Conservation (phyloP, 2,329 filamentous ascomycete genomes). For the Coniochaeta ligniaria region DNA sequence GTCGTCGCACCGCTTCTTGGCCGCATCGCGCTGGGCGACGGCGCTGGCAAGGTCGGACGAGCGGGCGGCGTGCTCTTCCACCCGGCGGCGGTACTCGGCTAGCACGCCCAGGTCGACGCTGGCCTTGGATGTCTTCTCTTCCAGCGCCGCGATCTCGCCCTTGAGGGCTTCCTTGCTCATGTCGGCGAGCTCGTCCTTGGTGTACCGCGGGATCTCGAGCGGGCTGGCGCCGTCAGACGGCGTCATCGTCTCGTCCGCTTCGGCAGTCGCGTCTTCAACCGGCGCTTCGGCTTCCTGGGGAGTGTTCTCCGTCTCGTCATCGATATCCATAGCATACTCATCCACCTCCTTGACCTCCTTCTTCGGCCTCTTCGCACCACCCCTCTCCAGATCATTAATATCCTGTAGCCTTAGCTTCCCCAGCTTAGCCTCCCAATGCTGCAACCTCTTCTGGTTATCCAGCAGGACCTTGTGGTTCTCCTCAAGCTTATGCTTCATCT, state of each 20-base stretch:
- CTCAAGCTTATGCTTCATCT: constrained; percentile 97
- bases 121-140: constrained; percentile 71
- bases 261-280: constrained; percentile 20
- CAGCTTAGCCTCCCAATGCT: constrained; percentile 87
- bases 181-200: constrained; percentile 59
- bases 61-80: constrained; percentile 29
- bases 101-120: constrained; percentile 79
- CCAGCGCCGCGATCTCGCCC: constrained; percentile 53
- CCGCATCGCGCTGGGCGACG: constrained; percentile 69
- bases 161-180: constrained; percentile 58
- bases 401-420: constrained; percentile 78
- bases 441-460: constrained; percentile 78
- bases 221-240: constrained; percentile 24
- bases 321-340: constrained; percentile 8
- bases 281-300: constrained; percentile 18
- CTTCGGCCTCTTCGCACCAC: constrained; percentile 19
- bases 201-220: constrained; percentile 69
- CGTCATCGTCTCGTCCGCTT: constrained; percentile 17
- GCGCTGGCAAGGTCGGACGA: constrained; percentile 79
- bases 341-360: constrained; percentile 12
- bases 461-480: constrained; percentile 84
- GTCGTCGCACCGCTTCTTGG: constrained; percentile 89
- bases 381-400: constrained; percentile 57
- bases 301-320: constrained; percentile 15
- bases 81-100: constrained; percentile 30